phyloP scores from a whole-genome alignment of 352 stramenopile genomes.

The Globisporangium perplexum region DNA sequence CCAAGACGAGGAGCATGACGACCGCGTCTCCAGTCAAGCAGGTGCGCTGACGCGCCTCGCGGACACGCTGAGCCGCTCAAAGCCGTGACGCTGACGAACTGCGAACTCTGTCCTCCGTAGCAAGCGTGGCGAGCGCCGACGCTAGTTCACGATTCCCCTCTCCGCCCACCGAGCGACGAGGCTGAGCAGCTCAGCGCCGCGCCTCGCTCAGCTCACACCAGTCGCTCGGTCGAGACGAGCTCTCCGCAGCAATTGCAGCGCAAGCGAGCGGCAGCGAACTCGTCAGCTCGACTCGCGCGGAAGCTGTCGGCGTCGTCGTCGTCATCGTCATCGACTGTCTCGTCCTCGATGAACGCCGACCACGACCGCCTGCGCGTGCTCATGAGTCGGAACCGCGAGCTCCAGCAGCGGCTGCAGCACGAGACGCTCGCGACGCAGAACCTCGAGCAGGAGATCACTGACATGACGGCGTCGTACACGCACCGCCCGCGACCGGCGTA shows the following conservation, averaged over 20 bases:
- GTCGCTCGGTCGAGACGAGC: background rate
- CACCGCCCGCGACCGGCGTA: background rate
- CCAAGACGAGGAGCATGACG: slow-evolving; percentile 32
- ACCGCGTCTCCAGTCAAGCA: slow-evolving; percentile 33
- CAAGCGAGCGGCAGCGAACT: background rate
- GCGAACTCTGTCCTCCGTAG: background rate
- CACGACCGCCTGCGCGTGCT: slow-evolving; percentile 65
- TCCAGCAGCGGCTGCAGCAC: slow-evolving; percentile 68
- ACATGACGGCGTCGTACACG: slow-evolving; percentile 35
- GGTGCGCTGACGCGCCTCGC: background rate
- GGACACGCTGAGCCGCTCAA: background rate
- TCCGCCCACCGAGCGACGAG: background rate
- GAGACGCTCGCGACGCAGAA: slow-evolving; percentile 66
- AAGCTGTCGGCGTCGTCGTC: slow-evolving; percentile 30
- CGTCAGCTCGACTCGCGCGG: slow-evolving; percentile 6
- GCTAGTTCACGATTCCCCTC: background rate
- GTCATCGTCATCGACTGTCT: slow-evolving; percentile 22
- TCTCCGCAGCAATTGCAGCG: background rate
- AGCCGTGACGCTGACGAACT: background rate
- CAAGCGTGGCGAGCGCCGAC: slow-evolving; percentile 9
- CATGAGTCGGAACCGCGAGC: slow-evolving; percentile 72
- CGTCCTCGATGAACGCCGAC: slow-evolving; percentile 26
- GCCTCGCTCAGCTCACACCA: background rate
- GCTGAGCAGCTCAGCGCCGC: background rate
- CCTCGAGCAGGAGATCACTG: slow-evolving; percentile 66